Evolutionary conservation across 75 land plant genomes (phyloP), one percentile per base, ranked within the genome.

Genomic region (Pseudotsuga menziesii): DNA sequence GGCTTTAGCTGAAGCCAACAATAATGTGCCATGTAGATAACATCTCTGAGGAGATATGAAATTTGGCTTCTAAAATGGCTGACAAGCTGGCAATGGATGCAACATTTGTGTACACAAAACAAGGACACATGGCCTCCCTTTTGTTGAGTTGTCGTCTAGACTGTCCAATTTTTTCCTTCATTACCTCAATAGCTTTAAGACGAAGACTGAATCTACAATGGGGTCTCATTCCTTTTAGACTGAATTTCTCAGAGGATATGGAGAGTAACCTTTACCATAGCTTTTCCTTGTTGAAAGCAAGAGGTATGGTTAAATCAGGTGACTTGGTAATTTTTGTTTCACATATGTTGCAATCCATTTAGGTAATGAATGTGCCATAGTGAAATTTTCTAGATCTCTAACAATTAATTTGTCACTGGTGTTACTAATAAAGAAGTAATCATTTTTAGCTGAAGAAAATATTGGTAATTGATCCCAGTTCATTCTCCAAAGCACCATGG

Each of bases 131-230:
- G 94, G 94, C 98, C 4, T 86, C 93, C 23, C 92, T 95, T 56
- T 75, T 93, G 52, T 92, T 93, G 5, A 78, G 95, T 35, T 84
- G 80, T 75, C 88, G 94, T 15, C 94, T 96, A 2, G 89, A 92
- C 64, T 91, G 99, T 82, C 99, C 98, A 29, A 96, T 96, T 74
- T 96, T 96, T 80, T 97, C 99, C 11, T 96, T 96, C 78, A 92
- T 93, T 15, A 84, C 77, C 77, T 78, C 95, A 48, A 87, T 82
- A 54, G 78, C 89, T 57, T 86, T 96, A 70, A 73, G 95, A 72
- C 87, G 88, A 56, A 85, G 91, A 19, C 73, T 96, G 80, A 96
- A 94, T 79, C 83, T 96, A 55, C 93, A 89, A 74, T 96, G 99
- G 99, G 99, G 99, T 29, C 79, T 96, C 11, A 96, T 96, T 70